Evolutionary conservation across 805 yeast genomes (phyloP), one percentile per base, ranked within the genome.

Genomic region (Teunomyces tritomae): DNA sequence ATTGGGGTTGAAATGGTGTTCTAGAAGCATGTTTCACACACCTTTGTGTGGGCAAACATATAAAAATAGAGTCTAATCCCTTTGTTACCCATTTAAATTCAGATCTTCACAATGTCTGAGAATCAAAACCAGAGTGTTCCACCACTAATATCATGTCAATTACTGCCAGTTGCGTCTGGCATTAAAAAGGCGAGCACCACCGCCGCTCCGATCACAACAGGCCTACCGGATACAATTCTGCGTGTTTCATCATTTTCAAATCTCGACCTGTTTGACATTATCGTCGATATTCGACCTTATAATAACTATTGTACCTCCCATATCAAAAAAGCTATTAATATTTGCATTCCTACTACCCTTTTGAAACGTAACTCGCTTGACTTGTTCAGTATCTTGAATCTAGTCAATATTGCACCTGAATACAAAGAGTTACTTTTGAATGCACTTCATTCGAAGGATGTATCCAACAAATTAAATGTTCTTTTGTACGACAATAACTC

Each of bases 291-390:
- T 16, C 58, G 79, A 17, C 71, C 76, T 4, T 74, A 61, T 56
- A 71, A 71, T 49, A 45, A 57, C 24, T 75, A 61, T 54, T 56
- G 65, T 16, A 48, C 54, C 7, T 55, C 67, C 27, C 66, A 70
- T 45, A 47, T 75, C 11, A 51, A 48, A 10, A 50, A 58, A 24
- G 57, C 79, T 16, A 52, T 68, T 49, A 72, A 73, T 50, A 57
- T 73, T 13, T 74, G 78, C 51, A 57, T 74, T 10, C 79, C 79
- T 8, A 65, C 77, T 2, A 75, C 79, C 1, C 61, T 75, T 24
- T 53, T 75, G 28, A 73, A 73, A 50, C 53, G 79, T 43, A 61
- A 58, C 35, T 62, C 70, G 28, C 69, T 66, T 45, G 63, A 58
- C 44, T 51, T 75, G 28, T 49, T 52, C 5, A 67, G 66, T 28